Percentiles rank a stretch among this genome's conserved stretches.
These are phyloP conservation scores for Stygiomarasmius scandens DNA, from an alignment of 1,284 basidiomycete species.

Conservation along the genomic window DNA sequence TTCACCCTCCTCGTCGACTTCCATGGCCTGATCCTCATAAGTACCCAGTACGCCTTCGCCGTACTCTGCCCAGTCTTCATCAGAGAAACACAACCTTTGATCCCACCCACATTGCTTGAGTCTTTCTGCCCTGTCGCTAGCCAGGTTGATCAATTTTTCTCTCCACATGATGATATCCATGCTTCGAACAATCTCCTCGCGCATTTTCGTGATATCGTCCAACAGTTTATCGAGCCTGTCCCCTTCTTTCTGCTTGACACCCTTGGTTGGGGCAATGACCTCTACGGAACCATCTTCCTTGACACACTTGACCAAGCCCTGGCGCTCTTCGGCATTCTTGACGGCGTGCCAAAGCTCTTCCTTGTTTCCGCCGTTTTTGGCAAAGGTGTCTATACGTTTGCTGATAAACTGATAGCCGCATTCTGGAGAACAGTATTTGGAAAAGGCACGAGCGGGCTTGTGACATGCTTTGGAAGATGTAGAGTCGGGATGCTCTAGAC, in stretches of 20 bases:
- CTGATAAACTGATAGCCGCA: conserved; percentile 74
- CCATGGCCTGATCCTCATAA: conserved; percentile 58
- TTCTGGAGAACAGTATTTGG: conserved; percentile 84
- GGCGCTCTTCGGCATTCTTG: conserved; percentile 64
- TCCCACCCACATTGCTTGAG: conserved; percentile 82
- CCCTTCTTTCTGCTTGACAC: conserved; percentile 55
- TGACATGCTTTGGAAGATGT: conserved; percentile 69
- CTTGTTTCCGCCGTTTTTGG: conserved; percentile 59
- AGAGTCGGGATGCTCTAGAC: conserved; percentile 62
- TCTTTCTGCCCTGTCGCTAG: conserved; percentile 59
- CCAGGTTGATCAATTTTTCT: conserved; percentile 65
- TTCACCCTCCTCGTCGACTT: conserved; percentile 44
- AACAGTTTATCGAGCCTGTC: conserved; percentile 54
- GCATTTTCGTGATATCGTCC: conserved; percentile 54
- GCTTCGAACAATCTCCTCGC: conserved; percentile 64
- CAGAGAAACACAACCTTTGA: conserved; percentile 76
- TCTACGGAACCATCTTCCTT: conserved; percentile 22
- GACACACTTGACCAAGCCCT: conserved; percentile 61
- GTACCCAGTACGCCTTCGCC: conserved; percentile 66
- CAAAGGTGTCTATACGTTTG: conserved; percentile 59
- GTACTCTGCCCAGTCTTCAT: conserved; percentile 71
- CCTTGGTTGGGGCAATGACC: conserved; percentile 39
- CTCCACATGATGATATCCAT: conserved; percentile 71
- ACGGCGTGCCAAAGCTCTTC: conserved; percentile 71
- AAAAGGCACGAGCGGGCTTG: conserved; percentile 75